Conservation (phyloP, 1,139 yeast species). For the Diutina sp. region DNA sequence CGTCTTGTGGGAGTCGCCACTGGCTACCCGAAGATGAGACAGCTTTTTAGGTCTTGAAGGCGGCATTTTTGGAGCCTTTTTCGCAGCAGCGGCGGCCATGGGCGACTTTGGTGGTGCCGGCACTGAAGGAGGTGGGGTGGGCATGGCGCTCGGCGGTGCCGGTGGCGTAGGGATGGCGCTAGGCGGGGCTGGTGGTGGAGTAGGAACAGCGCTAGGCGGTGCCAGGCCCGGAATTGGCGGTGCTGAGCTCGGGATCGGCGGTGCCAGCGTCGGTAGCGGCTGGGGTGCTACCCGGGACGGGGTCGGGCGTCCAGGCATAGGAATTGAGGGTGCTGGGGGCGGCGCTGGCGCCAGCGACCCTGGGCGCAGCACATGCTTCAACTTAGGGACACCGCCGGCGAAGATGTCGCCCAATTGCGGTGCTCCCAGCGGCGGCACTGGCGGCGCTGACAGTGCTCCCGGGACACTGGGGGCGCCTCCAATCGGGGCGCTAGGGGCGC, state of each 20-base stretch:
- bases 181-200: constrained; percentile 16
- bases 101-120: constrained; percentile 7
- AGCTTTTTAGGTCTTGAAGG: constrained; percentile 18
- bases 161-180: constrained; percentile 11
- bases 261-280: not conserved
- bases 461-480: constrained; percentile 9
- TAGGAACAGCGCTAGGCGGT: constrained; percentile 18
- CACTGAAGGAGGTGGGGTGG: constrained; percentile 2
- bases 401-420: constrained; percentile 15
- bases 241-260: constrained; percentile 8
- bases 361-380: constrained; percentile 18
- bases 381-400: constrained; percentile 79
- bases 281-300: not conserved
- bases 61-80: constrained; percentile 11
- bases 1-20: constrained; percentile 2
- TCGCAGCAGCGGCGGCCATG: constrained; percentile 4
- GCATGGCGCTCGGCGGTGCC: constrained; percentile 6
- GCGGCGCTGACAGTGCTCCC: constrained; percentile 26
- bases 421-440: constrained; percentile 7
- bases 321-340: not conserved
- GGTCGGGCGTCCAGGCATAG: not conserved
- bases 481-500: constrained; percentile 3
- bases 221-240: constrained; percentile 29
- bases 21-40: constrained; percentile 7
- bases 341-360: not conserved